phyloP scores from a whole-genome alignment of 257 asterid genomes.

The Ocimum tenuiflorum region DNA sequence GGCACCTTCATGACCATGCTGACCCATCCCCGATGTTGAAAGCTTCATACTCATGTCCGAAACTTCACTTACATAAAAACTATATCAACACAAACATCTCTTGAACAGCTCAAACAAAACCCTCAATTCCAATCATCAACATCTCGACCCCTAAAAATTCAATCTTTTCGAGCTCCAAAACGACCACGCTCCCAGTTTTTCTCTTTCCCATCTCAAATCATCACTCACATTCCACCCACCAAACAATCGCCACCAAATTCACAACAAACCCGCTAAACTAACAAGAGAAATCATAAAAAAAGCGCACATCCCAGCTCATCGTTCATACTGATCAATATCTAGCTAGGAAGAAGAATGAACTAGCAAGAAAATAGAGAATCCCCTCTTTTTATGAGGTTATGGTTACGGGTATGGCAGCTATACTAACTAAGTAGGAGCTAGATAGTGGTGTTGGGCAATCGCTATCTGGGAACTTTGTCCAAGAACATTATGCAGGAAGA shows the following conservation, averaged over 20 bases:
- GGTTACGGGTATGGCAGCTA: conserved; percentile 19
- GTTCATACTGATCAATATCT: background rate
- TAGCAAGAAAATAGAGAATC: background rate
- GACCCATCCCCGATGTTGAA: conserved; percentile 61
- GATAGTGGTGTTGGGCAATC: conserved; percentile 1
- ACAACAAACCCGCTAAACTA: conserved; percentile 19
- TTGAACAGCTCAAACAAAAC: conserved; percentile 27
- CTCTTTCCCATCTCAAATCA: conserved; percentile 14
- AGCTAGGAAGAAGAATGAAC: background rate
- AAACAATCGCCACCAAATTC: conserved; percentile 11
- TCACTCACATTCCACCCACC: conserved; percentile 25
- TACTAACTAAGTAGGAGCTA: background rate
- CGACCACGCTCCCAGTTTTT: conserved; percentile 8
- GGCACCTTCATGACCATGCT: conserved; percentile 54
- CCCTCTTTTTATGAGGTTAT: background rate
- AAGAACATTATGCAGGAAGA: conserved; percentile 13
- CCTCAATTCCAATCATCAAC: conserved; percentile 16
- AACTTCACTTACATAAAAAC: conserved; percentile 19
- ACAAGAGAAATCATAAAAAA: background rate
- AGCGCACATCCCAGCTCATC: background rate
- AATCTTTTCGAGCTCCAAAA: conserved; percentile 10
- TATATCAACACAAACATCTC: background rate
- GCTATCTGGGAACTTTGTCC: conserved; percentile 17
- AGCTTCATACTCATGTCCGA: conserved; percentile 38
- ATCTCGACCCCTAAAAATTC: conserved; percentile 20